phyloP scores from a whole-genome alignment of 2,329 filamentous ascomycete species.

The Penicillium brevicompactum region DNA sequence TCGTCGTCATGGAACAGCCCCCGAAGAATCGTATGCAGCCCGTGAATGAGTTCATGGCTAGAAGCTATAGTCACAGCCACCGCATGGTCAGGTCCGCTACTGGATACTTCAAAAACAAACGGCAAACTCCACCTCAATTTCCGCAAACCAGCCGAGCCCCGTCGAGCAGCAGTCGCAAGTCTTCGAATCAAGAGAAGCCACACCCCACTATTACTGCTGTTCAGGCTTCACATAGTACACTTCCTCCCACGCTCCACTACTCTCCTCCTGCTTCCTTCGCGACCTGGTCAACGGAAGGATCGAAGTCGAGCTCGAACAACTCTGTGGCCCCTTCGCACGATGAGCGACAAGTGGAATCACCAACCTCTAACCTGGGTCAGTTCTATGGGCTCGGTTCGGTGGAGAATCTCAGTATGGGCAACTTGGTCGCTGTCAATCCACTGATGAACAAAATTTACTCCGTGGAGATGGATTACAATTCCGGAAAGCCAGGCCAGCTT shows the following conservation, averaged over 20 bases:
- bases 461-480: neutral
- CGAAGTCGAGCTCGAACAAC: neutral
- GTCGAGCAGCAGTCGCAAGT: neutral
- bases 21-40: neutral
- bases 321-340: neutral
- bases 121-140: neutral
- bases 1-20: neutral
- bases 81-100: neutral
- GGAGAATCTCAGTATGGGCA: neutral
- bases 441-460: neutral
- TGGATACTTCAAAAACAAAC: neutral
- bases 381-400: neutral
- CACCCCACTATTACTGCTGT: neutral
- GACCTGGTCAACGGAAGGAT: neutral
- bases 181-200: neutral
- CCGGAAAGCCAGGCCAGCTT: neutral
- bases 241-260: neutral
- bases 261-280: neutral
- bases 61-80: neutral
- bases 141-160: neutral
- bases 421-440: neutral
- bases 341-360: neutral
- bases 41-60: neutral
- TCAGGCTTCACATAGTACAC: neutral
- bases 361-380: neutral